phyloP scores from a whole-genome alignment of 2,329 filamentous ascomycete species.

The Colletotrichum somersetense region DNA sequence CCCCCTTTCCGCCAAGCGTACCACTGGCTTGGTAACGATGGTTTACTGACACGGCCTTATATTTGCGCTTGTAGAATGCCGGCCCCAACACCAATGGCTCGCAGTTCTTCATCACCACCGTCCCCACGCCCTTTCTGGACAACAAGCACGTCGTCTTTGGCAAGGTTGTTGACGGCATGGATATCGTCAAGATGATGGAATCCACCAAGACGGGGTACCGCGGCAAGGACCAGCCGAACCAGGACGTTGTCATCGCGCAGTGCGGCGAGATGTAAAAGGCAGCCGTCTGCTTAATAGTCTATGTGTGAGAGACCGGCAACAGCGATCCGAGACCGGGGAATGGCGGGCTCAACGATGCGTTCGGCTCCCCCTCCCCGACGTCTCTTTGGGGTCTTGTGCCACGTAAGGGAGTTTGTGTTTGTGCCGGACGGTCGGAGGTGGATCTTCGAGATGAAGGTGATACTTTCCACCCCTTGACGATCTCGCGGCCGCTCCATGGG shows the following conservation, averaged over 20 bases:
- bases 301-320: neutral
- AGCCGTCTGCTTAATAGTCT: neutral
- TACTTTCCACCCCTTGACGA: neutral
- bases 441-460: neutral
- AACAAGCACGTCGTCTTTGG: conserved; percentile 97
- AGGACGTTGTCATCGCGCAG: conserved; percentile 86
- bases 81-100: conserved; percentile 93
- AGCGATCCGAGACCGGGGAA: neutral
- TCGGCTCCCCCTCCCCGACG: neutral
- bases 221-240: conserved; percentile 82
- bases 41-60: neutral
- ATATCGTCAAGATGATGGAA: conserved; percentile 93
- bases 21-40: neutral
- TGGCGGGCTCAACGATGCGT: neutral
- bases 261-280: conserved; percentile 87
- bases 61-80: conserved; percentile 73
- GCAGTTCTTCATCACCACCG: conserved; percentile 98
- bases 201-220: conserved; percentile 83
- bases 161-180: conserved; percentile 88
- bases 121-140: conserved; percentile 87
- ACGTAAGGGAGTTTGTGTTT: neutral
- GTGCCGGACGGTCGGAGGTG: neutral
- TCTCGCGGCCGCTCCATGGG: neutral
- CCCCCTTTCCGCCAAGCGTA: neutral
- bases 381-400: neutral